Base-by-base conservation (phyloP, 805 yeast genomes). In the Candida succiphila region DNA sequence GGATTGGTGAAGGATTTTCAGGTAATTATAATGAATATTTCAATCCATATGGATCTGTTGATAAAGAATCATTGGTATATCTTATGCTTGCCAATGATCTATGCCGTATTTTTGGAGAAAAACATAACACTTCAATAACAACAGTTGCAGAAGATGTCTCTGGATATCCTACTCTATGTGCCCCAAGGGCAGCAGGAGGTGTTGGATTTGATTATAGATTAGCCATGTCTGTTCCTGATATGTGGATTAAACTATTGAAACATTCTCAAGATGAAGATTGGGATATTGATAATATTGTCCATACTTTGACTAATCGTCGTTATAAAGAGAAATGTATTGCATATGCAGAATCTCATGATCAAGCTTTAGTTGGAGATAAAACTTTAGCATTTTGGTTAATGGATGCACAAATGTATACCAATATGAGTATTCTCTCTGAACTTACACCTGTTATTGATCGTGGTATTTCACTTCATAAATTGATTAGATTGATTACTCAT, bases 381-480 rank as follows among this genome's bases (percentile, higher is more conserved):
- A 85, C 96, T 3, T 61, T 89, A 38, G 97, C 97, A 1, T 89
- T 89, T 52, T 92, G 98, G 98, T 68, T 89, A 37, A 89, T 89
- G 97, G 98, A 89, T 60, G 87, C 89, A 41, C 95, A 88, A 44
- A 88, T 89, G 97, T 89, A 89, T 58, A 89, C 96, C 24, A 78
- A 87, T 59, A 89, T 89, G 98, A 79, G 94, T 13, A 67, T 67
- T 2, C 51, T 88, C 29, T 62, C 85, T 1, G 83, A 78, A 34
- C 62, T 80, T 33, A 81, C 94, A 1, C 81, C 83, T 4, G 71
- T 79, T 10, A 68, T 89, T 42, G 95, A 87, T 48, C 74, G 98
- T 42, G 98, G 98, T 24, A 60, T 92, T 28, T 76, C 95, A 15
- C 65, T 89, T 41, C 98, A 89, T 61, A 89, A 89, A 55, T 58